Conservation (phyloP, 257 asterid species). For the Nemophila menziesii region DNA sequence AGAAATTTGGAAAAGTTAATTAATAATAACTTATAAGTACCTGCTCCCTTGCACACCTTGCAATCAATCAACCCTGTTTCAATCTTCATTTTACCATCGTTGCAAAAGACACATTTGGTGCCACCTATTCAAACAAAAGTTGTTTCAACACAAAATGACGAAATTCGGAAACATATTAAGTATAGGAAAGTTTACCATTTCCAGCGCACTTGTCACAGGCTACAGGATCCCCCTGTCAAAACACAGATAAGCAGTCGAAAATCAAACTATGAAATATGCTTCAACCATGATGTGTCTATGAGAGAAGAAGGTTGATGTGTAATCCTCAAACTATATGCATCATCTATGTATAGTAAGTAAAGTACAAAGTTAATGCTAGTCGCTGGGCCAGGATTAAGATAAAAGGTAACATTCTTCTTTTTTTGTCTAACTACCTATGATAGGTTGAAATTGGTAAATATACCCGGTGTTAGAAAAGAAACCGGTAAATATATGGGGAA, state of each 20-base stretch:
- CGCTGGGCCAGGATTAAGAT: too few relatives aligned
- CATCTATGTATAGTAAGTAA: too few relatives aligned
- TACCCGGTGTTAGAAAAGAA: too few relatives aligned
- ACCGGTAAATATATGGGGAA: too few relatives aligned
- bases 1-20: background rate
- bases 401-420: too few relatives aligned
- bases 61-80: slow-evolving; percentile 73
- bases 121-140: slow-evolving; percentile 52
- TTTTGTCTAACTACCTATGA: too few relatives aligned
- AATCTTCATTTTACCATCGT: slow-evolving; percentile 77
- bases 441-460: too few relatives aligned
- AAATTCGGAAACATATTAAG: background rate
- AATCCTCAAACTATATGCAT: too few relatives aligned
- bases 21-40: slow-evolving; percentile 15
- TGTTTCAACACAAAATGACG: background rate
- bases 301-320: too few relatives aligned
- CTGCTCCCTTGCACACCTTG: slow-evolving; percentile 95
- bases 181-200: slow-evolving; percentile 37
- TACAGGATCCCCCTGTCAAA: slow-evolving; percentile 82
- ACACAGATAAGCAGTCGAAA: background rate
- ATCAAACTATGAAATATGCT: too few relatives aligned
- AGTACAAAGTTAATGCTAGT: too few relatives aligned
- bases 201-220: slow-evolving; percentile 87
- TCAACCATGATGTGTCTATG: too few relatives aligned
- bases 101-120: slow-evolving; percentile 86